Evolutionary conservation across 2,329 filamentous ascomycete genomes (phyloP), one percentile per base, ranked within the genome.

Genomic region (Calonectria ilicicola): DNA sequence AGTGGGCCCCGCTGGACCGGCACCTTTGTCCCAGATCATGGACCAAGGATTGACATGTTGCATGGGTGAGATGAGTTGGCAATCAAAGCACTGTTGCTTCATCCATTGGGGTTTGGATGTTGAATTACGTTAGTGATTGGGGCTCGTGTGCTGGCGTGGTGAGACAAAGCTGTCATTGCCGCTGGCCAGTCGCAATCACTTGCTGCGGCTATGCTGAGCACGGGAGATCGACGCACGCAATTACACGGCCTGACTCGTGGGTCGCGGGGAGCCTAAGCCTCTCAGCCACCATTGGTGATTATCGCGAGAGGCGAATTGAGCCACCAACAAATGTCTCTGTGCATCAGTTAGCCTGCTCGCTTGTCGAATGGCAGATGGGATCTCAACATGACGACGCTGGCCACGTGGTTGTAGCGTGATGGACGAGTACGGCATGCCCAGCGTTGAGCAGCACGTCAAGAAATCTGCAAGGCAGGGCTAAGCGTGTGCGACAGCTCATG

Each of bases 221-320:
- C 75, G 78, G 78, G 78, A 79, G 78, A 79, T 79, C 78, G 75
- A 79, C 77, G 69, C 68, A 65, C 67, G 72, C 72, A 73, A 78
- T 75, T 74, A 66, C 66, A 68, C 35, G 67, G 46, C 40, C 68
- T 79, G 76, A 79, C 77, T 79, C 78, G 66, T 69, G 72, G 44
- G 64, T 74, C 49, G 63, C 69, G 74, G 70, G 51, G 58, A 51
- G 40, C 38, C 53, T 10, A 64, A 47, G n/a, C 42, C 46, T 49
- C 29, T 53, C 56, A 38, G 65, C 27, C 63, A 47, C 51, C 53
- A 73, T 74, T 71, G 73, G 72, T 51, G 67, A 74, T 67, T 53
- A 64, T 26, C 49, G 56, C 65, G 71, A 65, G 75, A 65, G 35
- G 60, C 44, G 26, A 53, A 26, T 49, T 65, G 32, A 69, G 70